Percentiles rank a stretch among this genome's conserved stretches.
phyloP scores from a whole-genome alignment of 176 grass and related monocot genomes.

The Puya raimondii region DNA sequence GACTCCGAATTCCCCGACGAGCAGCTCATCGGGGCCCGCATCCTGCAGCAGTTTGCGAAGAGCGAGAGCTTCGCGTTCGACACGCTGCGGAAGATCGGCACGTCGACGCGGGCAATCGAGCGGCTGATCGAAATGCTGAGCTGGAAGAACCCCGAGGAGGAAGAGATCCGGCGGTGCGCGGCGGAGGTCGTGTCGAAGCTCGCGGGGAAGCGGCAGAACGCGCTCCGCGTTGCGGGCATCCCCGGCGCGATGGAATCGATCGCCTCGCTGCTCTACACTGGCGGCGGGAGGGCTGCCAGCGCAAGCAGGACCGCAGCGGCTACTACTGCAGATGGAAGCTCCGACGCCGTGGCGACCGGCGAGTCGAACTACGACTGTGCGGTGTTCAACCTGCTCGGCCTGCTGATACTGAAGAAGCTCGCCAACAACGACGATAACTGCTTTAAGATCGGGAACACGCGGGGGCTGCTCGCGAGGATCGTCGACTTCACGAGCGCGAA shows the following conservation, averaged over 20 bases:
- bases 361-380: not conserved
- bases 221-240: constrained; percentile 27
- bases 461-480: constrained; percentile 32
- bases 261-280: constrained; percentile 26
- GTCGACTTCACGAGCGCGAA: constrained; percentile 19
- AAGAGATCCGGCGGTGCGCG: constrained; percentile 18
- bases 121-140: constrained; percentile 38
- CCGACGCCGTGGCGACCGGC: no score
- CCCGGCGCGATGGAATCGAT: constrained; percentile 33
- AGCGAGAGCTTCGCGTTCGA: constrained; percentile 7
- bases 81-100: constrained; percentile 30
- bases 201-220: constrained; percentile 18
- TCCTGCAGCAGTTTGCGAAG: constrained; percentile 23
- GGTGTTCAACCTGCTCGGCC: constrained; percentile 25
- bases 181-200: constrained; percentile 28
- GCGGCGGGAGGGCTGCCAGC: not conserved
- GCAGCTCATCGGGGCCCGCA: constrained; percentile 27
- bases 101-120: constrained; percentile 19
- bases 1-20: constrained; percentile 17
- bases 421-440: constrained; percentile 33
- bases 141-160: constrained; percentile 27
- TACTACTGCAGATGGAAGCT: not conserved
- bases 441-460: constrained; percentile 24
- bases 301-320: not conserved
- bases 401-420: constrained; percentile 31